Base-by-base conservation (phyloP, 139 green algal genomes). In the Gonium pectorale region DNA sequence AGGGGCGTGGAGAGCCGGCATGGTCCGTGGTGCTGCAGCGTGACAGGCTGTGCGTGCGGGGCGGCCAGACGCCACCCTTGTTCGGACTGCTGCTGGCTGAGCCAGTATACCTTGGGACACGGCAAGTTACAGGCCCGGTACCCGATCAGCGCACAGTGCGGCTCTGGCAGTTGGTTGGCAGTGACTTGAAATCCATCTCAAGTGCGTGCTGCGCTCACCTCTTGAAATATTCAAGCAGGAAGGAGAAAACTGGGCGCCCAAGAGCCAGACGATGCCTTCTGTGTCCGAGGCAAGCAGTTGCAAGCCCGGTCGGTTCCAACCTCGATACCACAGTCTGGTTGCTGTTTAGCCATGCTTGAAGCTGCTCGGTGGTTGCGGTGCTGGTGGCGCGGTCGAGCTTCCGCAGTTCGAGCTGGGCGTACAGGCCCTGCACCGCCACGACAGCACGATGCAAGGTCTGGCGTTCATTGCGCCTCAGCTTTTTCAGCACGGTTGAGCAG, bases 221-320 rank as follows among this genome's bases (percentile, higher is more conserved):
- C 38, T 80, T 80, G 29, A 80, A 80, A 9, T 80, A 80, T 24
- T 80, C 51, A 15, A 80, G 71, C 51, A 80, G 11, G 35, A 80
- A 52, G 2, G 71, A 80, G 40, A 80, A 67, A 0, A 35, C 37
- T 19, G 71, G 71, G 17, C 71, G 51, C 2, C 33, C 51, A 5
- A 38, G 33, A n/a, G 71, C 49, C 67, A 1, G 31, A 49, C 31
- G 6, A 9, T 51, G 51, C 15, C 24, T 27, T 21, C 49, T 22
- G 31, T 33, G 6, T 1, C 19, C 21, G 4, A 80, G 33, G n/a
- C 71, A 80, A 22, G 4, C 33, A 35, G 11, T 11, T 35, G 29
- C 69, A 9, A 51, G 6, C 5, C 44, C 9, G 7, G 2, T 13
- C 7, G 11, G 44, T 7, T 29, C 44, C 6, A 62, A 9, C 46